These are phyloP conservation scores for Salix koriyanagi DNA, from an alignment of 345 rosid species.

Conservation along the genomic window DNA sequence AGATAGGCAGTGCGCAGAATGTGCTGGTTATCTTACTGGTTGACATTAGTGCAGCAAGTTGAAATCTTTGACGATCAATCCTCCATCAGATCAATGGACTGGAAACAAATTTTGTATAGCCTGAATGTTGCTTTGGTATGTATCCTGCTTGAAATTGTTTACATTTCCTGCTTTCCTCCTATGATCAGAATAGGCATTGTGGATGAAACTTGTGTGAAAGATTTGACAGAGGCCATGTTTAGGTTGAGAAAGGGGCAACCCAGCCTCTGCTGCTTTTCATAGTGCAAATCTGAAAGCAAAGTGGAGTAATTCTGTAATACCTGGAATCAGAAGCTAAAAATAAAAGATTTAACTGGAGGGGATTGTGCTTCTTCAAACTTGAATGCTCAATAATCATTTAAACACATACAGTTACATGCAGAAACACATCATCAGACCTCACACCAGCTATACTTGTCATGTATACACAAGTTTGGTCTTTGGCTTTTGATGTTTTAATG, in stretches of 20 bases:
- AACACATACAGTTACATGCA: neutral
- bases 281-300: neutral
- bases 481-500: neutral
- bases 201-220: neutral
- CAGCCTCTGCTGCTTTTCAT: neutral
- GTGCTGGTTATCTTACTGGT: neutral
- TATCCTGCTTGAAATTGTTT: constrained; percentile 1
- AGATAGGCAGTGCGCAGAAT: neutral
- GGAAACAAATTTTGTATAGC: constrained; percentile 5
- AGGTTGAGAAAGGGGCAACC: neutral
- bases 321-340: neutral
- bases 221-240: neutral
- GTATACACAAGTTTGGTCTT: neutral
- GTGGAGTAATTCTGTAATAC: neutral
- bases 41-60: neutral
- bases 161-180: neutral
- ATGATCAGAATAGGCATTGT: neutral
- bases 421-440: neutral
- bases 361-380: neutral
- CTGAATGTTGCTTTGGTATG: constrained; percentile 16
- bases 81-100: neutral
- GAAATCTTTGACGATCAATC: neutral
- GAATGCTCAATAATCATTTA: neutral
- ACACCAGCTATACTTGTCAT: neutral
- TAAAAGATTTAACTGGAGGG: neutral